Evolutionary conservation across 2,329 filamentous ascomycete genomes (phyloP), one percentile per base, ranked within the genome.

Genomic region (Plectosphaerella plurivora): DNA sequence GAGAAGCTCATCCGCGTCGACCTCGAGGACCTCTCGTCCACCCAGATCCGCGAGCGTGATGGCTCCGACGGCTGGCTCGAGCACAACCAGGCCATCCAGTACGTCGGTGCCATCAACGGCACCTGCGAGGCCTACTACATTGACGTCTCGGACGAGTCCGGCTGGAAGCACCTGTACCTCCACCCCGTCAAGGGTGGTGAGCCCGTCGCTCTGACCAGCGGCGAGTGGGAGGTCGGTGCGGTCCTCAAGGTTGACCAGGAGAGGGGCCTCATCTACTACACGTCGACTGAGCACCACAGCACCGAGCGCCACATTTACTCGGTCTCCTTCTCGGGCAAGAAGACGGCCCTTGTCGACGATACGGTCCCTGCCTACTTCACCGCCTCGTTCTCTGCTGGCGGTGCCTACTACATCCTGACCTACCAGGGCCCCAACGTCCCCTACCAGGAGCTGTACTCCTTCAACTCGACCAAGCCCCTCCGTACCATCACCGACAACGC

Each of bases 221-320:
- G 85, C 3, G 73, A 86, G 16, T 89, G 83, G 82, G 86, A 89
- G 61, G 84, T 88, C 2, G 70, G 73, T 0, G 59, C 72, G 0
- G 78, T 88, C 46, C 66, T 83, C 36, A 81, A 84, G 59, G 73
- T 88, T 47, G 83, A 89, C 60, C 72, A 72, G 1, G 63, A 69
- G 39, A 76, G 75, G 7, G 73, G 77, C 24, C 66, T 86, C 7
- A 67, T 88, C 50, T 87, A 87, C 70, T 89, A 81, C 68, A 75
- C 77, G 3, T 86, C 85, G 1, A 86, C 84, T 0, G 79, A 86
- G 60, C 76, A 74, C 44, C 83, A 88, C 69, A 83, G 79, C 54
- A 87, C 84, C 1, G 84, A 88, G 62, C 76, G 81, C 2, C 86
- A 89, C 58, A 60, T 89, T 5, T 89, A 87, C 70, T 85, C 81